Base-by-base conservation (phyloP, 208 protist species). In the Trypanosoma cruzi region DNA sequence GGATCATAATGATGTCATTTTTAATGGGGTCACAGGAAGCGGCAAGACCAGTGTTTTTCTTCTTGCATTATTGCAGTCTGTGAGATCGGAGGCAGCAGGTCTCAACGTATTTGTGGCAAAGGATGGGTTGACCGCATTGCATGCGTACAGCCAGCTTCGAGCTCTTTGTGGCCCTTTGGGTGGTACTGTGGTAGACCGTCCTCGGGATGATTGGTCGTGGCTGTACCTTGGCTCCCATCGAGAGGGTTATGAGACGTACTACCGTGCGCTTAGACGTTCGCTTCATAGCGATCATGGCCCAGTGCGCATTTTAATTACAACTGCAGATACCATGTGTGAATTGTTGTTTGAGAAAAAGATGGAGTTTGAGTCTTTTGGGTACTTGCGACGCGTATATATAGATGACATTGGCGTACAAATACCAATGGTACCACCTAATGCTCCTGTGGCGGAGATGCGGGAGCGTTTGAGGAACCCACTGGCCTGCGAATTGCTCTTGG, bases 331-430 rank as follows among this genome's bases (percentile, higher is more conserved):
- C 10, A 72, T 95, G 73, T 91, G 84, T 56, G 55, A 95, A 46
- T 64, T 95, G 57, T 66, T 95, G 28, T 95, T 93, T 73, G 81
- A 93, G 68, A 85, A 89, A 54, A 95, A 95, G 69, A 88, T 93
- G 80, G 83, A 95, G 64, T 95, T 93, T 62, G 80, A 86, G 46
- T 62, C 82, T 24, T 93, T 93, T 76, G 90, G 90, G 34, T 95
- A 92, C 68, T 80, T 95, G 52, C 75, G 90, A 7, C 86, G 90
- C 11, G 78, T 95, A 13, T 95, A 93, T 70, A 75, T 95, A 6
- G 90, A 95, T 66, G 90, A 95, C 54, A 72, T 92, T 14, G 87
- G 80, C 18, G 71, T 77, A 28, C 90, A 95, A 75, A 40, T 95
- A 36, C 79, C 78, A 24, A 84, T 92, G 78, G 26, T 91, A 5